A percentile compares a stretch with the other conserved stretches of the same genome.
These are phyloP conservation scores for Fabrea salina DNA, from an alignment of 169 alveolate genomes.

Conservation along the genomic window DNA sequence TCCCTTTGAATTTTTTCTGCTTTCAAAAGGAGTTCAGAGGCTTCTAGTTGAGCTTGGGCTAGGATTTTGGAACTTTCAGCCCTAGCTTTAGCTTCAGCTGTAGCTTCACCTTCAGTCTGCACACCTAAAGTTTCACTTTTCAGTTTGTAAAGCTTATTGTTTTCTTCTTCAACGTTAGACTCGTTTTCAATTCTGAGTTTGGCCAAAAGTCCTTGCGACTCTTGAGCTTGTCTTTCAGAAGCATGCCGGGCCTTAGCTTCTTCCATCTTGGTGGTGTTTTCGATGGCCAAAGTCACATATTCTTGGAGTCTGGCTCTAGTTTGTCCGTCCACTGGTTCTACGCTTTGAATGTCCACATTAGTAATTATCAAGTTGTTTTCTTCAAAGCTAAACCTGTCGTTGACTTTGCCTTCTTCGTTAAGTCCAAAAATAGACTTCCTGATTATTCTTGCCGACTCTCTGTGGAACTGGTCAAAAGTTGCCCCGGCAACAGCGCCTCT, in stretches of 20 bases:
- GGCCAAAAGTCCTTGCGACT: slow-evolving; percentile 62
- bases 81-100: slow-evolving; percentile 67
- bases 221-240: slow-evolving; percentile 65
- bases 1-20: slow-evolving; percentile 40
- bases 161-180: slow-evolving; percentile 61
- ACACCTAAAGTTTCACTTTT: slow-evolving; percentile 47
- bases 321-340: slow-evolving; percentile 73
- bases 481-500: slow-evolving; percentile 69
- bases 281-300: slow-evolving; percentile 77
- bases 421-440: slow-evolving; percentile 71
- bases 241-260: slow-evolving; percentile 67
- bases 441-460: slow-evolving; percentile 56
- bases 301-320: slow-evolving; percentile 58
- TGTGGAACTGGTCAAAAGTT: slow-evolving; percentile 67
- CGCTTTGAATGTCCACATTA: slow-evolving; percentile 65
- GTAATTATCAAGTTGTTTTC: slow-evolving; percentile 49
- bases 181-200: slow-evolving; percentile 60
- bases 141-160: slow-evolving; percentile 46
- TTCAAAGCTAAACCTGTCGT: slow-evolving; percentile 36
- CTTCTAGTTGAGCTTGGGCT: slow-evolving; percentile 50
- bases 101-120: slow-evolving; percentile 56
- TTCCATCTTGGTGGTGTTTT: slow-evolving; percentile 63
- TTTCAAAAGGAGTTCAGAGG: slow-evolving; percentile 48
- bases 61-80: slow-evolving; percentile 49
- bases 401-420: slow-evolving; percentile 53